Conservation (phyloP, 805 yeast species). For the Cyberlindnera americana region DNA sequence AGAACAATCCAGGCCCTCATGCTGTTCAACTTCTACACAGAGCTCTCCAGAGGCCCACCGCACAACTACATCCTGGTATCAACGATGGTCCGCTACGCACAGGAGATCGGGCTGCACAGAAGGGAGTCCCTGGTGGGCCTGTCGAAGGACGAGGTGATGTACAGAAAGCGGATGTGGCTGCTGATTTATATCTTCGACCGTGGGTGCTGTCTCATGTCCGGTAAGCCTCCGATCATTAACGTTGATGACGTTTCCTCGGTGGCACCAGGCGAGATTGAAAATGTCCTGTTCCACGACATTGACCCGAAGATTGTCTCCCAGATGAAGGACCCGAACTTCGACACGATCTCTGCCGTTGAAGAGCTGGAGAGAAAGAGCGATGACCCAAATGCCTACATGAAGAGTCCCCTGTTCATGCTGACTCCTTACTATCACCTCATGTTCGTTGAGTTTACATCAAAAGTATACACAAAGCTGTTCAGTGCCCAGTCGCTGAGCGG, state of each 20-base stretch:
- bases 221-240: conserved; percentile 46
- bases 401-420: conserved; percentile 9
- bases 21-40: conserved; percentile 38
- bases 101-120: conserved; percentile 55
- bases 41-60: conserved; percentile 37
- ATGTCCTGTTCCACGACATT: conserved; percentile 7
- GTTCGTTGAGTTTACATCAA: conserved; percentile 14
- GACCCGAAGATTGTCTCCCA: conserved; percentile 1
- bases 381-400: conserved; percentile 8
- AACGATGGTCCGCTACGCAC: conserved; percentile 50
- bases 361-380: neutral
- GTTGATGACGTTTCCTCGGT: conserved; percentile 33
- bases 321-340: conserved; percentile 8
- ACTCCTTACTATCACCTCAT: conserved; percentile 9
- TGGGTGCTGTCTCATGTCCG: conserved; percentile 41
- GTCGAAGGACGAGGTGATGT: conserved; percentile 33
- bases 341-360: conserved; percentile 3
- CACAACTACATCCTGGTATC: conserved; percentile 39
- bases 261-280: conserved; percentile 9
- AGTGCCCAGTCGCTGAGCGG: conserved; percentile 20
- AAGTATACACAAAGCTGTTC: conserved; percentile 19
- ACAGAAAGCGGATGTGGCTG: conserved; percentile 47
- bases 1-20: conserved; percentile 50
- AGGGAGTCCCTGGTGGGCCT: conserved; percentile 40
- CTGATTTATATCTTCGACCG: conserved; percentile 44